Evolutionary conservation across 108 stramenopile species (phyloP), one percentile per base, ranked within the genome.

Genomic region (Schizochytrium sp.): DNA sequence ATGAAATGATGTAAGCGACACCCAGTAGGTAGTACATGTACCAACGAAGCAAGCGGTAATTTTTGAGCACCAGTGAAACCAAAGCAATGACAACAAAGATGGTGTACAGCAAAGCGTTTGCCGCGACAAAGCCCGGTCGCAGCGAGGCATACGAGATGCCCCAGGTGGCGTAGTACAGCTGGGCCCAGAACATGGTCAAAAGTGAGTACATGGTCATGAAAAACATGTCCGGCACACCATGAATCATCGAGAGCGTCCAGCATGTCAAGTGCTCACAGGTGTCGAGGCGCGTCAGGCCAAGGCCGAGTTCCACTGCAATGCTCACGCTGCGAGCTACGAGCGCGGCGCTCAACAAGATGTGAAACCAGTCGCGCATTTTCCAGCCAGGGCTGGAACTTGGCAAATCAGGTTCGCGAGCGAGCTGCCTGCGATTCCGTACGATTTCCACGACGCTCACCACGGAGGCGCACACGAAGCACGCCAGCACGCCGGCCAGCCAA

Each of bases 181-280:
- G 76, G 43, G 76, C 76, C 76, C 76, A 83, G 76, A 83, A 83
- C 76, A 83, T 53, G 76, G 76, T 83, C 25, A 83, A 45, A 43
- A 83, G 76, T 45, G 76, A 83, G 5, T 53, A 83, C 76, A 53
- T 83, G 76, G 48, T 53, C 76, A 83, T 53, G 76, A 83, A 83
- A 0, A 83, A 16, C 48, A 83, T 47, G 12, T 83, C 76, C 3
- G 76, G 76, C n/a, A 83, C 51, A 4, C 76, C 76, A 25, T 83
- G 45, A 4, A 53, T 23, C 45, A 83, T 53, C 10, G 48, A 47
- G 48, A 83, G 45, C 48, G 76, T 45, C 76, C 76, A 83, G 23
- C 76, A 83, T 6, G 76, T 1, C n/a, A 83, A 45, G 48, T 53
- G 45, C n/a, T 83, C 48, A 45, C 76, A 83, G 2, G 19, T 28